These are phyloP conservation scores for Pseudogymnoascus sp. DNA, from an alignment of 2,329 filamentous ascomycete species.

Conservation along the genomic window DNA sequence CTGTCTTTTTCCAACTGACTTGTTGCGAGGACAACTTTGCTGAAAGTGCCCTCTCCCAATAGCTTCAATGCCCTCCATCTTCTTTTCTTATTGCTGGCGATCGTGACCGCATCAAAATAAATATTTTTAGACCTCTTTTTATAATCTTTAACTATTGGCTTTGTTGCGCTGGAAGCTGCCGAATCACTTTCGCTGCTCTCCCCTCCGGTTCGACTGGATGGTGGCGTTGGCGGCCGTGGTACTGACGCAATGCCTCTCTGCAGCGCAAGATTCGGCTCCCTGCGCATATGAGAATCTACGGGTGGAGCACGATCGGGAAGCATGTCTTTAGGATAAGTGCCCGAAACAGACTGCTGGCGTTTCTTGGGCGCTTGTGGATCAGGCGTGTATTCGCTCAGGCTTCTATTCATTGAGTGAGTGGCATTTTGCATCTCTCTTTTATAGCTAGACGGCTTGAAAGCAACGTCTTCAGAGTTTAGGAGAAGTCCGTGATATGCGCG, in stretches of 20 bases:
- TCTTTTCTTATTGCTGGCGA: constrained; percentile 60
- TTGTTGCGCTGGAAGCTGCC: constrained; percentile 35
- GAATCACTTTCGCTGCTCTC: constrained; percentile 41
- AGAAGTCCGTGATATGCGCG: constrained; percentile 47
- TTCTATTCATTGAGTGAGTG: constrained; percentile 55
- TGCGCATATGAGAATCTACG: constrained; percentile 49
- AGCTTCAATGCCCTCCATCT: constrained; percentile 72
- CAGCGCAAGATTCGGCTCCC: constrained; percentile 74
- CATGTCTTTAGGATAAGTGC: constrained; percentile 42
- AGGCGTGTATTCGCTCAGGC: constrained; percentile 80
- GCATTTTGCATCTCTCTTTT: constrained; percentile 9
- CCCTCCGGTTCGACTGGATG: constrained; percentile 64
- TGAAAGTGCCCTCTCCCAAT: constrained; percentile 91
- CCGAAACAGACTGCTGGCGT: constrained; percentile 66
- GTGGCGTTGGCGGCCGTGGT: constrained; percentile 68
- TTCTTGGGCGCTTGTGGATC: constrained; percentile 59
- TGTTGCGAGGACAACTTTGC: constrained; percentile 84
- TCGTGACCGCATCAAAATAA: constrained; percentile 61
- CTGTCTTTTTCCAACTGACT: constrained; percentile 56
- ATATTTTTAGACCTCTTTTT: constrained; percentile 41
- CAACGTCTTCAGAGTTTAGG: constrained; percentile 18
- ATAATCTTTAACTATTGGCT: constrained; percentile 20
- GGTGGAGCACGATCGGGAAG: constrained; percentile 41
- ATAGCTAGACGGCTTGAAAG: constrained; percentile 17
- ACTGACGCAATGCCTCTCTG: constrained; percentile 62